Conservation (phyloP, 495 filamentous ascomycete genomes). For the Trichoderma virens region DNA sequence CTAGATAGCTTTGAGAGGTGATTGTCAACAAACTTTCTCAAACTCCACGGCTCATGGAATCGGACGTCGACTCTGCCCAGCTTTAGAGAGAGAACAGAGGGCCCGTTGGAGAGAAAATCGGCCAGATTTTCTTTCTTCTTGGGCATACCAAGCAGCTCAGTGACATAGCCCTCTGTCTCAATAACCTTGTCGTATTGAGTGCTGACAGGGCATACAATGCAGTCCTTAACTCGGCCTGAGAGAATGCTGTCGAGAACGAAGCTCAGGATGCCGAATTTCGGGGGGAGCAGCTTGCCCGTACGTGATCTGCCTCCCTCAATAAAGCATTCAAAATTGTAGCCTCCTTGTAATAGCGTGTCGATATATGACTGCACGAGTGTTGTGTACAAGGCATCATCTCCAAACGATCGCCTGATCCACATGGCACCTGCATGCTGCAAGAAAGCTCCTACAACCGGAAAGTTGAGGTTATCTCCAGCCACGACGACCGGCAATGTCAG, state of each 20-base stretch:
- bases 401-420: constrained; percentile 92
- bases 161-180: constrained; percentile 94
- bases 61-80: constrained; percentile 89
- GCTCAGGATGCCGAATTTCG: constrained; percentile 92
- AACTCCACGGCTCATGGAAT: constrained; percentile 92
- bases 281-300: constrained; percentile 86
- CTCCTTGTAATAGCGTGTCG: constrained; percentile 80
- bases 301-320: constrained; percentile 89
- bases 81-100: constrained; percentile 79
- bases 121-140: constrained; percentile 90
- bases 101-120: constrained; percentile 74
- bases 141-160: constrained; percentile 83
- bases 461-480: constrained; percentile 92
- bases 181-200: constrained; percentile 99
- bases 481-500: constrained; percentile 88
- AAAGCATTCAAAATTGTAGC: constrained; percentile 93
- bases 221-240: constrained; percentile 81
- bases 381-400: constrained; percentile 80
- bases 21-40: constrained; percentile 68
- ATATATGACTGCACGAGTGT: constrained; percentile 94
- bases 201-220: constrained; percentile 87
- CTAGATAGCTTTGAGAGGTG: constrained; percentile 50
- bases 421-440: constrained; percentile 94
- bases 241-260: constrained; percentile 87
- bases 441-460: constrained; percentile 81